phyloP scores from a whole-genome alignment of 2,329 filamentous ascomycete species.

The Pseudogymnoascus verrucosus region DNA sequence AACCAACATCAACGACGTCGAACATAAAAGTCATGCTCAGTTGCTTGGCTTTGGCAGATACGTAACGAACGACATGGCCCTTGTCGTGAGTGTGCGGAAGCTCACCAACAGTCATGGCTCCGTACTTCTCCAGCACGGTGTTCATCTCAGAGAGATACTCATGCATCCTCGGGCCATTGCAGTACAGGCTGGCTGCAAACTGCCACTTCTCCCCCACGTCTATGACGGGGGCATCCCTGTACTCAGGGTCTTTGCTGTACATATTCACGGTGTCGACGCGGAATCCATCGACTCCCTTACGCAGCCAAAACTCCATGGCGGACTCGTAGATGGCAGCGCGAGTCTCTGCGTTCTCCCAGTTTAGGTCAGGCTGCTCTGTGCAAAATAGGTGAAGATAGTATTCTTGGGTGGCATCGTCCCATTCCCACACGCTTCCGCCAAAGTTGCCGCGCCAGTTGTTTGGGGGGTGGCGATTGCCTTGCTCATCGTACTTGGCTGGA shows the following conservation, averaged over 20 bases:
- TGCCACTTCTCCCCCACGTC: constrained; percentile 41
- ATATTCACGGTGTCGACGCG: constrained; percentile 69
- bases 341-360: constrained; percentile 67
- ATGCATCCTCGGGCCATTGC: constrained; percentile 60
- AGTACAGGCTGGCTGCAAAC: constrained; percentile 40
- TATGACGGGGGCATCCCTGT: constrained; percentile 50
- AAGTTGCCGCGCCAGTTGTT: constrained; percentile 66
- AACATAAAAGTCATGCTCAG: constrained; percentile 66
- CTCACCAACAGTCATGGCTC: constrained; percentile 64
- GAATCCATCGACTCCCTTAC: constrained; percentile 65
- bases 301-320: constrained; percentile 72
- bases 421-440: constrained; percentile 57
- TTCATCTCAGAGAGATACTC: constrained; percentile 63
- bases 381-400: constrained; percentile 74
- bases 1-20: constrained; percentile 54
- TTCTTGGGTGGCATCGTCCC: constrained; percentile 62
- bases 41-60: constrained; percentile 49
- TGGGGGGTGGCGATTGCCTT: constrained; percentile 35
- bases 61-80: constrained; percentile 49
- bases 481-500: constrained; percentile 24
- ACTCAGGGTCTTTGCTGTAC: constrained; percentile 55
- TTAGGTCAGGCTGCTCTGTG: constrained; percentile 72
- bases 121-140: constrained; percentile 49
- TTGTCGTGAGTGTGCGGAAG: constrained; percentile 55
- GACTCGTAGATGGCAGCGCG: constrained; percentile 62